Evolutionary conservation across 805 yeast species (phyloP).

Genomic region (Lipomyces orientalis): DNA sequence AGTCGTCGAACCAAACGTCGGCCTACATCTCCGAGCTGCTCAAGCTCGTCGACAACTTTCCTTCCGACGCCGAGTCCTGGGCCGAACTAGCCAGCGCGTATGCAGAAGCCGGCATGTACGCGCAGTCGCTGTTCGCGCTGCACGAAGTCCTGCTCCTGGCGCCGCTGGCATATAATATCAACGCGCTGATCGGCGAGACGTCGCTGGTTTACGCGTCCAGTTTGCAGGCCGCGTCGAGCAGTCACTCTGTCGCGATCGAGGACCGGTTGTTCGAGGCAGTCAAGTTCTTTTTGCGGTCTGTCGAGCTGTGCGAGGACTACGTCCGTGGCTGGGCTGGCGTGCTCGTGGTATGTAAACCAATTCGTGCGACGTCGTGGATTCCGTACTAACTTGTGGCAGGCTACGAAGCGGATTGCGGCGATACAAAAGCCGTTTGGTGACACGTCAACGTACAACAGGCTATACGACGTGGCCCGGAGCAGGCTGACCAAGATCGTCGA

Average conservation of each 20-base stretch:
- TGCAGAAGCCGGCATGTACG: constrained; percentile 61
- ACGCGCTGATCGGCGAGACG: constrained; percentile 67
- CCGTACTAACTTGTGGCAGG: constrained; percentile 8
- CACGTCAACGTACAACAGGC: constrained; percentile 42
- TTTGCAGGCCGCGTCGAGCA: constrained; percentile 23
- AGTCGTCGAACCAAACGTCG: constrained; percentile 44
- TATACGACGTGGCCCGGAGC: constrained; percentile 49
- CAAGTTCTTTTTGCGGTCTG: constrained; percentile 67
- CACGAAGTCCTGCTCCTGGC: constrained; percentile 71
- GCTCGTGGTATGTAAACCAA: constrained; percentile 41
- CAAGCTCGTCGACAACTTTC: constrained; percentile 64
- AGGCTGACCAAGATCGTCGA: constrained; percentile 49
- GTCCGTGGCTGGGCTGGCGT: constrained; percentile 79
- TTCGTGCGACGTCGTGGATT: background rate
- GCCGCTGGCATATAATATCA: constrained; percentile 73
- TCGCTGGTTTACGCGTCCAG: constrained; percentile 38
- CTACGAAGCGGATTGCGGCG: constrained; percentile 41
- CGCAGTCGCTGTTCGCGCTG: constrained; percentile 67
- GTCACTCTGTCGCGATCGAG: constrained; percentile 35
- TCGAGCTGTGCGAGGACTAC: constrained; percentile 76
- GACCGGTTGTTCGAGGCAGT: constrained; percentile 41
- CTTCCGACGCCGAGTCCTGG: constrained; percentile 81
- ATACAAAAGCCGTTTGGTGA: constrained; percentile 28
- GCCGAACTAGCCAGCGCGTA: constrained; percentile 76
- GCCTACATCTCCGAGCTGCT: constrained; percentile 60